Conservation (phyloP, 1,139 yeast species). For the Taphrina deformans region DNA sequence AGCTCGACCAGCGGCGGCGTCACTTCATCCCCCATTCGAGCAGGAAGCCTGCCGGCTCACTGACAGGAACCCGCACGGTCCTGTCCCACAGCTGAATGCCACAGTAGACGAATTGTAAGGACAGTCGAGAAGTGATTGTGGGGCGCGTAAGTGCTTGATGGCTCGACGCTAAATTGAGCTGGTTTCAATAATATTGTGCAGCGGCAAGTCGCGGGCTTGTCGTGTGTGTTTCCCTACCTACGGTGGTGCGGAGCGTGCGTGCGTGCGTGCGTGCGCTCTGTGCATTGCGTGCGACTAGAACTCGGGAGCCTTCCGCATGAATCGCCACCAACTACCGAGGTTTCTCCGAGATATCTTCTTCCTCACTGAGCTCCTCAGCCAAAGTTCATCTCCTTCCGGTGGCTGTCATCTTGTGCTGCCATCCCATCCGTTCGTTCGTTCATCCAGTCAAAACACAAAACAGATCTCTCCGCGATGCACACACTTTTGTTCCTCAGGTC, state of each 20-base stretch:
- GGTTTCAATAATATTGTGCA: not conserved
- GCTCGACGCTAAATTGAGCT: not conserved
- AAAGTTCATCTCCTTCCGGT: not conserved
- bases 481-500: too few relatives aligned
- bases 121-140: not conserved
- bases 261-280: not conserved
- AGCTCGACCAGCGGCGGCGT: conserved; percentile 21
- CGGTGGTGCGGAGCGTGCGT: not conserved
- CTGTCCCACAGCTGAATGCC: not conserved
- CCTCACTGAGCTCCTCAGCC: not conserved
- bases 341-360: not conserved
- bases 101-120: not conserved
- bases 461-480: not conserved
- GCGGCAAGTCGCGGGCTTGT: not conserved
- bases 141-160: not conserved
- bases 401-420: not conserved
- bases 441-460: not conserved
- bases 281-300: not conserved
- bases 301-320: too few relatives aligned
- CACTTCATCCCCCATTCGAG: conserved; percentile 1
- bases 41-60: not conserved
- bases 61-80: not conserved
- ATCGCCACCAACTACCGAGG: not conserved
- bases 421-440: not conserved
- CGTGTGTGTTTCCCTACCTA: too few relatives aligned